A percentile compares a stretch with the other conserved stretches of the same genome.
Conservation (phyloP, 371 early-diverging fungal species). For the Batkoa obscura region DNA sequence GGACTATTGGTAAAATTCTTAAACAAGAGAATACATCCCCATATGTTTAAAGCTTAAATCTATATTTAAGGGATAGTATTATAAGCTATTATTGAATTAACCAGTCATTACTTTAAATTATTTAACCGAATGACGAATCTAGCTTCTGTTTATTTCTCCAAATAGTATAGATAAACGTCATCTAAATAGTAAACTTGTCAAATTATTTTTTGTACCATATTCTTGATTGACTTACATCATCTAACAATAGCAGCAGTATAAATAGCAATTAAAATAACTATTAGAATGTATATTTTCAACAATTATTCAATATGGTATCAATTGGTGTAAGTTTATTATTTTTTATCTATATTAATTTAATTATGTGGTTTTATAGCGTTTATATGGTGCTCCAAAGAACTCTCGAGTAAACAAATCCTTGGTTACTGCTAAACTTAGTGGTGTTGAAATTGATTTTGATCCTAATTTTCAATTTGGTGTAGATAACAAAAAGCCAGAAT, state of each 20-base stretch:
- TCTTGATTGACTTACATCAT: not conserved
- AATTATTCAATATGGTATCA: not conserved
- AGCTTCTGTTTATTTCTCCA: too few species aligned
- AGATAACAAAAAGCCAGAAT: slow-evolving; percentile 56
- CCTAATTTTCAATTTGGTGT: slow-evolving; percentile 40
- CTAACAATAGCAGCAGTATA: not conserved
- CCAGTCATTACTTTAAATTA: too few species aligned
- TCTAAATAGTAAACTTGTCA: too few species aligned
- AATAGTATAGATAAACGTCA: too few species aligned
- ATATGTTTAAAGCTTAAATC: too few species aligned
- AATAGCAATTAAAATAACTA: not conserved
- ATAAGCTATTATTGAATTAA: too few species aligned
- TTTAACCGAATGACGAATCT: too few species aligned
- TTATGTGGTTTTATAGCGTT: not conserved
- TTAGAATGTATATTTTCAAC: not conserved
- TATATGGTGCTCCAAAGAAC: slow-evolving; percentile 13
- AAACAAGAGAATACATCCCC: too few species aligned
- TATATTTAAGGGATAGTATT: too few species aligned
- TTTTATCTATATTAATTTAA: not conserved
- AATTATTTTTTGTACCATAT: too few species aligned
- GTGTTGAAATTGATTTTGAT: slow-evolving; percentile 36
- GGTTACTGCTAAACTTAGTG: slow-evolving; percentile 60
- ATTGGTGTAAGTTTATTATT: not conserved
- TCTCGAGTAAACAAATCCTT: slow-evolving; percentile 37
- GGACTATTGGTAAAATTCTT: too few species aligned